A percentile compares a stretch with the other conserved stretches of the same genome.
These are phyloP conservation scores for Zizania latifolia DNA, from an alignment of 176 grass and related monocot species.

Conservation along the genomic window DNA sequence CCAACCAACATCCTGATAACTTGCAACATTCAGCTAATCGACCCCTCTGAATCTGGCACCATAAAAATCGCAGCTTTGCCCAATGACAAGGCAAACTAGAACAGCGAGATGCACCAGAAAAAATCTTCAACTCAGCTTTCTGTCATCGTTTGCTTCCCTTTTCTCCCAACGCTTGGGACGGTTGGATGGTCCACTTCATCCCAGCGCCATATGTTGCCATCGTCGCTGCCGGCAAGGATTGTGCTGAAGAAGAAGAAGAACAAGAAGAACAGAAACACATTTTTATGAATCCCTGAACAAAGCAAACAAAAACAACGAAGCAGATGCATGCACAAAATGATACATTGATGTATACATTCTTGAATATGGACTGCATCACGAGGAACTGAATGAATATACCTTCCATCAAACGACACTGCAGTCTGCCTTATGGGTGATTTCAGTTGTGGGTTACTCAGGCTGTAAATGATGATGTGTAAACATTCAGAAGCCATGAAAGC, in stretches of 20 bases:
- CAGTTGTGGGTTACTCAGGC: slow-evolving; percentile 58
- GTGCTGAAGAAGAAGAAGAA: slow-evolving; percentile 60
- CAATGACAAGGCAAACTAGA: neutral
- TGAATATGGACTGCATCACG: slow-evolving; percentile 1
- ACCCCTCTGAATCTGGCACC: neutral
- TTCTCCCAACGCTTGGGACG: neutral
- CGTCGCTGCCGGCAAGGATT: slow-evolving; percentile 72
- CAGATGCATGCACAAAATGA: neutral
- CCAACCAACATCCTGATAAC: neutral
- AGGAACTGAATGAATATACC: slow-evolving; percentile 28
- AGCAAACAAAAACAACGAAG: neutral
- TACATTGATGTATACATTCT: neutral
- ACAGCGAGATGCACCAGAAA: neutral
- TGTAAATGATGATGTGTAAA: slow-evolving; percentile 16
- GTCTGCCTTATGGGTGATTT: slow-evolving; percentile 84
- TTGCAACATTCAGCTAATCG: neutral
- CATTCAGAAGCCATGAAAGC: neutral
- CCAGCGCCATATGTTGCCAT: slow-evolving; percentile 79
- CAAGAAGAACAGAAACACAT: neutral
- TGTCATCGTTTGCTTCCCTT: neutral
- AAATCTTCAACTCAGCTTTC: neutral
- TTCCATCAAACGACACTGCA: slow-evolving; percentile 74
- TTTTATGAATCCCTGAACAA: neutral
- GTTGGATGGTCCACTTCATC: slow-evolving; percentile 37
- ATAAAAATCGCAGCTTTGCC: neutral